phyloP scores from a whole-genome alignment of 139 green algal species.

The Bryopsis sp. region DNA sequence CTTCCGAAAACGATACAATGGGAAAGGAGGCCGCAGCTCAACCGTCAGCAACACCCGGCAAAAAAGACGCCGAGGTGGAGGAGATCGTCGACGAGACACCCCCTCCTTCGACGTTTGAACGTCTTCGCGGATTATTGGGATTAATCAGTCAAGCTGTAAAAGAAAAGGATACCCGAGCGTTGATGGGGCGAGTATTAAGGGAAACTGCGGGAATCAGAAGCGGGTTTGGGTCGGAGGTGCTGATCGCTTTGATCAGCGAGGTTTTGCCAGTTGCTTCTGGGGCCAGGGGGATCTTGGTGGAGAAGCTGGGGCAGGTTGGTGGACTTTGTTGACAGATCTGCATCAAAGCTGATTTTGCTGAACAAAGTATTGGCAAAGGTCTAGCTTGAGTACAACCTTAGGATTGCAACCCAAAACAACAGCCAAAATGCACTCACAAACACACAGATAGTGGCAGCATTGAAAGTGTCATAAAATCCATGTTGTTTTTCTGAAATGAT shows the following conservation, averaged over 20 bases:
- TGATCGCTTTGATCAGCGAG: conserved; percentile 44
- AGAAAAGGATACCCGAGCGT: conserved; percentile 67
- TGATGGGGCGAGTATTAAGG: conserved; percentile 60
- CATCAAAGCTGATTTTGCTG: not conserved
- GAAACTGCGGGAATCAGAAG: conserved; percentile 55
- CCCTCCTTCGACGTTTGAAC: not conserved
- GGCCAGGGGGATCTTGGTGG: conserved; percentile 27
- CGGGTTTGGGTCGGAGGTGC: conserved; percentile 36
- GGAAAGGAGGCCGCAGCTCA: no score
- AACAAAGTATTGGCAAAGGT: not conserved
- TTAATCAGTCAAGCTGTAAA: conserved; percentile 69
- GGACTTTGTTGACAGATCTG: not conserved
- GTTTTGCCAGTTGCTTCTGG: conserved; percentile 30
- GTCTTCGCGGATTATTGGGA: not conserved
- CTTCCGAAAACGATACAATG: no score
- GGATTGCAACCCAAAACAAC: not conserved
- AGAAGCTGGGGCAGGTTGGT: conserved; percentile 35
- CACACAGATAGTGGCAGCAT: no score
- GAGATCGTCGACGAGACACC: not conserved
- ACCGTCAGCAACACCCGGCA: no score
- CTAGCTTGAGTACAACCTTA: not conserved
- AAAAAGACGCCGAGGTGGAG: no score
- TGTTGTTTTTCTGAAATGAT: conserved; percentile 15
- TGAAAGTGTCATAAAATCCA: conserved; percentile 12
- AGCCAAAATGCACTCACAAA: not conserved